Percentiles rank a stretch among this genome's conserved stretches.
Conservation (phyloP, 495 filamentous ascomycete species). For the Parathielavia appendiculata region DNA sequence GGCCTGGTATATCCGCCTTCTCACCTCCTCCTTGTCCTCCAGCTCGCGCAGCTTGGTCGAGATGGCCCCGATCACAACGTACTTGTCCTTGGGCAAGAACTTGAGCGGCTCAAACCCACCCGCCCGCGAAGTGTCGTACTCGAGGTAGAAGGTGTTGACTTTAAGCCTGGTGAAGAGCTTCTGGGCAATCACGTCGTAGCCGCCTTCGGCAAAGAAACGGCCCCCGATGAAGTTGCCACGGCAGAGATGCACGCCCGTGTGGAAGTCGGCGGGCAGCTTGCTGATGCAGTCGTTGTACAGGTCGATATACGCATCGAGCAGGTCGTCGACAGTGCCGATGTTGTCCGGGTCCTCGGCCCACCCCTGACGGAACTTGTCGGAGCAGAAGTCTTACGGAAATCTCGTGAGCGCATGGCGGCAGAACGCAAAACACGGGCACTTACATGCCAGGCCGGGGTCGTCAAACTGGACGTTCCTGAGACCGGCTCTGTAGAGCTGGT, state of each 20-base stretch:
- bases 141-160: slow-evolving; percentile 75
- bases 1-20: slow-evolving; percentile 59
- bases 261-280: slow-evolving; percentile 59
- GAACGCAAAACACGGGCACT: slow-evolving; percentile 23
- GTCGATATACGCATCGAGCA: slow-evolving; percentile 68
- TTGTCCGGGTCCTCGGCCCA: slow-evolving; percentile 60
- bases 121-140: slow-evolving; percentile 71
- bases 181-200: slow-evolving; percentile 73
- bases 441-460: slow-evolving; percentile 72
- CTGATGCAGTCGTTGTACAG: slow-evolving; percentile 71
- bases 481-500: slow-evolving; percentile 63
- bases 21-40: slow-evolving; percentile 70
- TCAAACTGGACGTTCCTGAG: slow-evolving; percentile 70
- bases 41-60: slow-evolving; percentile 68
- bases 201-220: slow-evolving; percentile 74
- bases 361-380: slow-evolving; percentile 64
- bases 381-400: slow-evolving; percentile 61
- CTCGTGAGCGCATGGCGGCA: slow-evolving; percentile 9
- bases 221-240: slow-evolving; percentile 75
- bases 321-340: slow-evolving; percentile 48
- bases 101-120: slow-evolving; percentile 76
- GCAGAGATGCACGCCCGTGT: slow-evolving; percentile 74
- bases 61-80: slow-evolving; percentile 70
- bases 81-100: slow-evolving; percentile 65
- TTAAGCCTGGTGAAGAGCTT: slow-evolving; percentile 73